Evolutionary conservation across 2,329 filamentous ascomycete species (phyloP).

Genomic region (Chrysosporium keratinophilum): DNA sequence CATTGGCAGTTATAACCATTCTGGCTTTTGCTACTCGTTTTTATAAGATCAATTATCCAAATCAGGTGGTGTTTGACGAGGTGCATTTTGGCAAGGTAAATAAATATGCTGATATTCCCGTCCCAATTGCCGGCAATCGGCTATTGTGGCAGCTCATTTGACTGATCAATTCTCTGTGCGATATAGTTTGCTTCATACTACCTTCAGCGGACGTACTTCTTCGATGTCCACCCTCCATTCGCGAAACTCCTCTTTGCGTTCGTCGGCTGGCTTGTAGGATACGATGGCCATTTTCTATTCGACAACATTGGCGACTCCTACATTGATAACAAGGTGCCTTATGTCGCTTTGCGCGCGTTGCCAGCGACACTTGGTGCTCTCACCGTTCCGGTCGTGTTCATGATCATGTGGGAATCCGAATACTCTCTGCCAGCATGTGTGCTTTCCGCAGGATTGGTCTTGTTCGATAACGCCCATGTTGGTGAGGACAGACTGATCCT

Average conservation of each 20-base stretch:
- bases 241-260: conserved; percentile 96
- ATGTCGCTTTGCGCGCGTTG: conserved; percentile 88
- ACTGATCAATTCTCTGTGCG: conserved; percentile 16
- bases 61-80: conserved; percentile 97
- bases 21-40: conserved; percentile 87
- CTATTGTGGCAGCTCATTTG: not conserved
- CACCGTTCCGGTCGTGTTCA: conserved; percentile 84
- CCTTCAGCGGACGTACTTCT: conserved; percentile 95
- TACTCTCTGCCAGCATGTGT: conserved; percentile 91
- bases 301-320: conserved; percentile 99
- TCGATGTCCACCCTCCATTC: conserved; percentile 97
- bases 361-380: conserved; percentile 84
- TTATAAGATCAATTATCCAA: conserved; percentile 89
- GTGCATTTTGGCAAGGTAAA: conserved; percentile 97
- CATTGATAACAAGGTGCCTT: conserved; percentile 91
- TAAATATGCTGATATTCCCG: not conserved
- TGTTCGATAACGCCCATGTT: conserved; percentile 96
- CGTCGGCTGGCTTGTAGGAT: conserved; percentile 94
- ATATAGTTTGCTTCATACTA: conserved; percentile 57
- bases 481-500: conserved; percentile 92
- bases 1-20: conserved; percentile 63
- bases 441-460: conserved; percentile 70
- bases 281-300: conserved; percentile 94
- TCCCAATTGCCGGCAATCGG: too few species aligned
- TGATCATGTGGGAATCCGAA: conserved; percentile 99